A percentile compares a stretch with the other conserved stretches of the same genome.
Conservation (phyloP, 345 rosid species). For the Mercurialis annua region DNA sequence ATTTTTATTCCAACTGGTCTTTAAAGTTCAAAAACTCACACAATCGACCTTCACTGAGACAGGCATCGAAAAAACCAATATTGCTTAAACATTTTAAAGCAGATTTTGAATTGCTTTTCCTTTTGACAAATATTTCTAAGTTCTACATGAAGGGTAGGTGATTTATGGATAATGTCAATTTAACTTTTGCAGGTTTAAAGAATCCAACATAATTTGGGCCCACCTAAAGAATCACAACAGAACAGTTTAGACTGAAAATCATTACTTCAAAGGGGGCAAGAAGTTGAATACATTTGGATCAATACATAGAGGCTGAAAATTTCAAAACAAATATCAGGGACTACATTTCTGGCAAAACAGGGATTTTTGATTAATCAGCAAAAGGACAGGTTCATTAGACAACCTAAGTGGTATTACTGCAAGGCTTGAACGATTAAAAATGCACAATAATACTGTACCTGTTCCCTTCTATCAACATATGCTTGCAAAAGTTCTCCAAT, state of each 20-base stretch:
- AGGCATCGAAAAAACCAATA: not conserved
- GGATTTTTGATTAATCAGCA: not conserved
- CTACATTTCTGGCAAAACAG: not conserved
- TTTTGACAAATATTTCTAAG: not conserved
- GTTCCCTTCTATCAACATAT: conserved; percentile 88
- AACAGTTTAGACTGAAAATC: not conserved
- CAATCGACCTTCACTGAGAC: not conserved
- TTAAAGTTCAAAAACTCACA: not conserved
- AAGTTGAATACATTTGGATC: not conserved
- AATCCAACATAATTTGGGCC: not conserved
- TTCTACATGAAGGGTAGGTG: not conserved
- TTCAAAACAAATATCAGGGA: too few species aligned
- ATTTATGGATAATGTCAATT: not conserved
- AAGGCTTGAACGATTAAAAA: not conserved
- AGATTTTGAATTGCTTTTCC: not conserved
- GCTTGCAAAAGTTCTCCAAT: conserved; percentile 88
- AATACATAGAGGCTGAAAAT: not conserved
- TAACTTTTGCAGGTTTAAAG: not conserved
- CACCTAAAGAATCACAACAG: not conserved
- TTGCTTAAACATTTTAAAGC: not conserved
- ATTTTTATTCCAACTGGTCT: not conserved
- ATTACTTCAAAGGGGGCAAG: not conserved
- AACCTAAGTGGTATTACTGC: not conserved
- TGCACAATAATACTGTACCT: conserved; percentile 46
- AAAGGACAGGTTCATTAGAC: conserved; percentile 1